Conservation (phyloP, 106 monocot species). For the Dendrobium officinale region DNA sequence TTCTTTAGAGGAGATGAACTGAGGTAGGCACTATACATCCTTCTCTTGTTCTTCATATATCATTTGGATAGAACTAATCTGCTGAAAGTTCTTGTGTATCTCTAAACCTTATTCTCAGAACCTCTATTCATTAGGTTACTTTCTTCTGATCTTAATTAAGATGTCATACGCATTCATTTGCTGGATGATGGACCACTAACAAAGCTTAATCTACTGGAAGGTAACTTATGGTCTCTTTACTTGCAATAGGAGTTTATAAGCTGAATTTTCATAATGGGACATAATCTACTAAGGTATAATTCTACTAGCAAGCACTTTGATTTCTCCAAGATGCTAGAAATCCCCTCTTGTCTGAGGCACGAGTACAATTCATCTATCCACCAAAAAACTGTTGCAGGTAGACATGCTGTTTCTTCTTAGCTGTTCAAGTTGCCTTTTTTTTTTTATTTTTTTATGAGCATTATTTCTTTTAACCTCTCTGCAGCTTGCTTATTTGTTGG, state of each 20-base stretch:
- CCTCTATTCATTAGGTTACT: conserved; percentile 9
- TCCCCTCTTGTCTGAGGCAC: not conserved
- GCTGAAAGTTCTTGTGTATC: not conserved
- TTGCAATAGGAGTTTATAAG: not conserved
- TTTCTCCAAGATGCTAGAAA: not conserved
- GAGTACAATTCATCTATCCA: not conserved
- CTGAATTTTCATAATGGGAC: not conserved
- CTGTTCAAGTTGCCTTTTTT: not conserved
- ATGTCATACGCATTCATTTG: conserved; percentile 5
- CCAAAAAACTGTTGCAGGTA: conserved; percentile 3
- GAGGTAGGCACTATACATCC: conserved; percentile 62
- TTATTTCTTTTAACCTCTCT: not conserved
- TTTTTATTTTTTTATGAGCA: not conserved
- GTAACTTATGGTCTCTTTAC: conserved; percentile 1
- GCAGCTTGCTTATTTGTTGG: not conserved
- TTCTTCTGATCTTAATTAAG: conserved; percentile 7
- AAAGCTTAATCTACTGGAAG: conserved; percentile 7
- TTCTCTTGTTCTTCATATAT: conserved; percentile 2
- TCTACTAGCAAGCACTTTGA: not conserved
- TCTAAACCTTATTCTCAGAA: conserved; percentile 8
- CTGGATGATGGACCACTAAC: conserved; percentile 9
- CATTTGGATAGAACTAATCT: conserved; percentile 7
- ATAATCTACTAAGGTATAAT: not conserved
- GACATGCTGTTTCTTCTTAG: not conserved
- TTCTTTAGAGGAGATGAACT: conserved; percentile 24